These are phyloP conservation scores for Alternaria infectoria DNA, from an alignment of 2,329 filamentous ascomycete species.

Conservation along the genomic window DNA sequence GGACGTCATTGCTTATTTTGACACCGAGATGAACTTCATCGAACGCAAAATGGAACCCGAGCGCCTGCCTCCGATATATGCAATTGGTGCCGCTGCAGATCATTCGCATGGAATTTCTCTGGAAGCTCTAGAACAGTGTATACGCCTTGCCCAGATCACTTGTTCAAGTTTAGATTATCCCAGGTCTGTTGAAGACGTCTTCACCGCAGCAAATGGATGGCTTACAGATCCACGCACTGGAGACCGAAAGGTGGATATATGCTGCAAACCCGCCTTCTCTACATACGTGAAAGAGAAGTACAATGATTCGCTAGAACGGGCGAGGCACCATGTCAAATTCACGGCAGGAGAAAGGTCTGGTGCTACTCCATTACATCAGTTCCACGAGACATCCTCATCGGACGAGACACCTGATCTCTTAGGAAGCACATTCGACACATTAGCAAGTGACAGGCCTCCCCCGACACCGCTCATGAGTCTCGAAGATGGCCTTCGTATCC, in stretches of 20 bases:
- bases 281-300: not conserved
- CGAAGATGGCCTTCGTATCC: not conserved
- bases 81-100: not conserved
- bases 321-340: not conserved
- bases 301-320: not conserved
- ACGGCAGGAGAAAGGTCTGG: not conserved
- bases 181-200: not conserved
- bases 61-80: not conserved
- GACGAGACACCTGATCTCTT: not conserved
- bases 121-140: not conserved
- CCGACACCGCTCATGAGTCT: not conserved
- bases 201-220: not conserved
- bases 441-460: not conserved
- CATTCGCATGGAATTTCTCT: not conserved
- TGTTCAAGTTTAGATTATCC: not conserved
- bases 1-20: not conserved
- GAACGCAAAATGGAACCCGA: not conserved
- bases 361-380: not conserved
- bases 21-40: not conserved
- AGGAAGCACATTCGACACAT: not conserved
- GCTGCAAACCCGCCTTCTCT: not conserved
- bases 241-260: not conserved
- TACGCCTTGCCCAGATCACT: not conserved
- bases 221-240: not conserved
- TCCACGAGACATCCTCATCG: not conserved